Evolutionary conservation across 2,329 filamentous ascomycete species (phyloP).

Genomic region (Botrytis squamosa): DNA sequence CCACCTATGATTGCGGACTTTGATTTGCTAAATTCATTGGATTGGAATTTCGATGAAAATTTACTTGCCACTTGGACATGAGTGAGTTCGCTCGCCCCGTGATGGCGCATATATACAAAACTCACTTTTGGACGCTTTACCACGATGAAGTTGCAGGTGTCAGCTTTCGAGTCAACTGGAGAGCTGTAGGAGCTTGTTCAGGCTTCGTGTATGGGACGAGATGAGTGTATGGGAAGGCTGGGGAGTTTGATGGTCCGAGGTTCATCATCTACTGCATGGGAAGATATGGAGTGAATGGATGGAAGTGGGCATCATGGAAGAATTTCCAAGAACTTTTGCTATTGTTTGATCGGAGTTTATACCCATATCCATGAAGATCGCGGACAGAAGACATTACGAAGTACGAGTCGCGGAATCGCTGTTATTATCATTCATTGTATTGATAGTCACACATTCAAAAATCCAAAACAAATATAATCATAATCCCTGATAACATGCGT

Average conservation of each 20-base stretch:
- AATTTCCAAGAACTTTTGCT: neutral
- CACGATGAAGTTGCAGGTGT: neutral
- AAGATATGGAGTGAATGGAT: neutral
- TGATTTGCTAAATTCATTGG: constrained; percentile 27
- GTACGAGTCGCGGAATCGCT: neutral
- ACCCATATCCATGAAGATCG: too few species aligned
- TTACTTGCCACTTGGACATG: constrained; percentile 11
- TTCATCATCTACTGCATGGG: neutral
- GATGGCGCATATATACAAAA: neutral
- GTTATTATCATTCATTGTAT: neutral
- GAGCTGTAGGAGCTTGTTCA: too few species aligned
- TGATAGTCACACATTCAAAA: neutral
- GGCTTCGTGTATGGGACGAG: neutral
- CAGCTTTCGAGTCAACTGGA: too few species aligned
- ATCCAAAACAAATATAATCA: neutral
- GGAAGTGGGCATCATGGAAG: neutral
- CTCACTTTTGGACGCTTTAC: too few species aligned
- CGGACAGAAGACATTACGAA: too few species aligned
- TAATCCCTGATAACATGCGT: neutral
- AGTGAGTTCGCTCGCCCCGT: neutral
- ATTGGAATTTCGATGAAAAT: constrained; percentile 28
- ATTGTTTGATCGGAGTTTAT: neutral
- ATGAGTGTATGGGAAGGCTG: neutral
- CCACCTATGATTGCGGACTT: constrained; percentile 22
- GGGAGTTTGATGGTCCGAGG: too few species aligned